Conservation (phyloP, 306 rosid species). For the Prunus mongolica region DNA sequence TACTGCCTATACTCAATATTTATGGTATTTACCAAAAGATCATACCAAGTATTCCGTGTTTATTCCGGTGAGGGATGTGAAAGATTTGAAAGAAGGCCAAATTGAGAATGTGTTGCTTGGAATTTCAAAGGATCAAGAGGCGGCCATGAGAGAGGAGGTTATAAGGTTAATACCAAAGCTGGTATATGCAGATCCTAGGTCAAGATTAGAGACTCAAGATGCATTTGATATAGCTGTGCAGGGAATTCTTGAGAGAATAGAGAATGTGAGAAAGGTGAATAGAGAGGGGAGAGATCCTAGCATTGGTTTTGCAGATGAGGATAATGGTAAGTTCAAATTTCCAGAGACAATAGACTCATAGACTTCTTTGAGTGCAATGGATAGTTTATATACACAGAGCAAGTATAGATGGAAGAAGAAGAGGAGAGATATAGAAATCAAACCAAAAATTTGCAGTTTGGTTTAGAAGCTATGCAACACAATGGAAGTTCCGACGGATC, state of each 20-base stretch:
- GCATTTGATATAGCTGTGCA: slow-evolving; percentile 14
- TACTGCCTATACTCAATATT: slow-evolving; percentile 72
- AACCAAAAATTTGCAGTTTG: too few species aligned
- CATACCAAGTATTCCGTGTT: slow-evolving; percentile 60
- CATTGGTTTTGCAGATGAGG: slow-evolving; percentile 73
- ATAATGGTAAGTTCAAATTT: slow-evolving; percentile 72
- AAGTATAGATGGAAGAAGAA: too few species aligned
- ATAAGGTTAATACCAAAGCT: slow-evolving; percentile 55
- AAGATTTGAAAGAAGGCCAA: slow-evolving; percentile 34
- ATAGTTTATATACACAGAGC: too few species aligned
- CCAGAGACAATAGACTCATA: slow-evolving; percentile 15
- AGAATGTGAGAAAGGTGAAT: slow-evolving; percentile 41
- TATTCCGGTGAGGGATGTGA: slow-evolving; percentile 64
- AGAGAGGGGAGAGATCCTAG: slow-evolving; percentile 74
- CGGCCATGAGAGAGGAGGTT: slow-evolving; percentile 74
- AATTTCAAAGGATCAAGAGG: slow-evolving; percentile 43
- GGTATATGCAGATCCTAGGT: slow-evolving; percentile 63
- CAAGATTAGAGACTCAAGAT: slow-evolving; percentile 37
- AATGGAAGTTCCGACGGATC: background rate
- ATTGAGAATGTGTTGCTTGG: slow-evolving; percentile 49
- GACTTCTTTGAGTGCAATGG: background rate
- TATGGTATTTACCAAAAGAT: slow-evolving; percentile 65
- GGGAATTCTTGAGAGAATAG: slow-evolving; percentile 66
- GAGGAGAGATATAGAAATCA: too few species aligned
- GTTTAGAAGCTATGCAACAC: too few species aligned